Conservation (phyloP, 1,284 basidiomycete genomes). For the Xerocomus nothofagi region DNA sequence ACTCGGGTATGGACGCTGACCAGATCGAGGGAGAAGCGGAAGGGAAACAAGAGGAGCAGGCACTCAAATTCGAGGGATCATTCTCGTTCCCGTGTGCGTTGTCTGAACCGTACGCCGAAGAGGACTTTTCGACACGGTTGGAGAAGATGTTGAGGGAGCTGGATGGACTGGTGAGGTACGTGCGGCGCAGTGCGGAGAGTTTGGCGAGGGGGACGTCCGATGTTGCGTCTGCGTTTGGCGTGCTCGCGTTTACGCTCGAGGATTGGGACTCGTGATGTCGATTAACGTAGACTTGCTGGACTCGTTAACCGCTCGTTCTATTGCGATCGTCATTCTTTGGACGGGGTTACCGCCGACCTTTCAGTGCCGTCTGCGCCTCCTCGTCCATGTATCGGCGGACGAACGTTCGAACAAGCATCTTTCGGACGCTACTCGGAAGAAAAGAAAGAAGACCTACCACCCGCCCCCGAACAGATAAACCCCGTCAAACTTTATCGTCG, state of each 20-base stretch:
- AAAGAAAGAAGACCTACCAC: constrained; percentile 35
- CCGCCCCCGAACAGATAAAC: constrained; percentile 41
- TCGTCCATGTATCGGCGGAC: no score
- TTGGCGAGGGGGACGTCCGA: constrained; percentile 55
- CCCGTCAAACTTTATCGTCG: constrained; percentile 59
- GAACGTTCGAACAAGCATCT: no score
- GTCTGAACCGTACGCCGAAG: constrained; percentile 26
- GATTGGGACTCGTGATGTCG: constrained; percentile 66
- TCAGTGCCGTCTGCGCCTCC: no score
- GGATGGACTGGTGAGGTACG: constrained; percentile 66
- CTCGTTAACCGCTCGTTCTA: no score
- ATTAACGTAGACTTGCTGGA: no score
- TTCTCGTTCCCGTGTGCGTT: no score
- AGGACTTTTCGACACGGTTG: constrained; percentile 48
- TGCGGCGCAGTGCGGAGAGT: constrained; percentile 65
- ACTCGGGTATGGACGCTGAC: constrained; percentile 40
- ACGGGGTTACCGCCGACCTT: no score
- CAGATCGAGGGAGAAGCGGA: constrained; percentile 33
- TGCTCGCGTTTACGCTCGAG: constrained; percentile 75
- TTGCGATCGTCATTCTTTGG: no score
- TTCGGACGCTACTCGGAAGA: no score
- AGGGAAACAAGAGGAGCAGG: no score
- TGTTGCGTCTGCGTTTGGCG: constrained; percentile 62
- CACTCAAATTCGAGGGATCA: no score
- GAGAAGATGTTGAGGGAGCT: constrained; percentile 68